phyloP scores from a whole-genome alignment of 2,329 filamentous ascomycete species.

The Scedosporium minutisporum region DNA sequence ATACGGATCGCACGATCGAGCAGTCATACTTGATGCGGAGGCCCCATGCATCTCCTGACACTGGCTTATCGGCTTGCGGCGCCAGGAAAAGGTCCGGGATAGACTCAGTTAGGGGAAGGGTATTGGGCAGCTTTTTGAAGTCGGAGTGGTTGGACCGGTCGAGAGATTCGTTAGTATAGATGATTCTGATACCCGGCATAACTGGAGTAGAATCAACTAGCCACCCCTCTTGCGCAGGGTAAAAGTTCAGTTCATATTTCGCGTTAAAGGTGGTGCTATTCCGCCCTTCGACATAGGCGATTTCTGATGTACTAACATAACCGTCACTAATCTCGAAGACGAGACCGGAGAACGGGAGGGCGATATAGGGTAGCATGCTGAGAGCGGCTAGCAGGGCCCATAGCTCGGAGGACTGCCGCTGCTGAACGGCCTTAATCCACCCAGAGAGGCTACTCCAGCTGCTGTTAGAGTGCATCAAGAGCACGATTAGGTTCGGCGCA shows the following conservation, averaged over 20 bases:
- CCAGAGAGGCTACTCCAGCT: constrained; percentile 11
- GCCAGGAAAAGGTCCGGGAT: constrained; percentile 11
- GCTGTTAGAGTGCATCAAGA: constrained; percentile 5
- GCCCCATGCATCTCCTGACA: constrained; percentile 10
- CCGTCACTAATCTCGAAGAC: constrained; percentile 11
- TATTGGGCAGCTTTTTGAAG: constrained; percentile 6
- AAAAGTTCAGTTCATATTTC: not conserved
- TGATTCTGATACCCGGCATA: constrained; percentile 9
- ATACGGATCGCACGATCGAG: constrained; percentile 6
- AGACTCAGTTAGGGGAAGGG: not conserved
- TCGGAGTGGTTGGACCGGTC: not conserved
- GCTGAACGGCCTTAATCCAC: constrained; percentile 7
- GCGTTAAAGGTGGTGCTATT: not conserved
- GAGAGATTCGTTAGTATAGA: constrained; percentile 6
- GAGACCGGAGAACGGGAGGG: constrained; percentile 11
- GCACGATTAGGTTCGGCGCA: constrained; percentile 5
- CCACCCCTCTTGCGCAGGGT: constrained; percentile 1
- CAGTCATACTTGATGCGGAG: constrained; percentile 10
- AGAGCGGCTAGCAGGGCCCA: constrained; percentile 9
- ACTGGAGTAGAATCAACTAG: constrained; percentile 4
- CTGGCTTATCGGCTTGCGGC: constrained; percentile 8
- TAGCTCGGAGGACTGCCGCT: not conserved
- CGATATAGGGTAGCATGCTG: constrained; percentile 9
- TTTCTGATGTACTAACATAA: not conserved
- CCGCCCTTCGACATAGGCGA: not conserved